phyloP scores from a whole-genome alignment of 202 grass and related monocot species.

The Schoenoplectus tabernaemontani region DNA sequence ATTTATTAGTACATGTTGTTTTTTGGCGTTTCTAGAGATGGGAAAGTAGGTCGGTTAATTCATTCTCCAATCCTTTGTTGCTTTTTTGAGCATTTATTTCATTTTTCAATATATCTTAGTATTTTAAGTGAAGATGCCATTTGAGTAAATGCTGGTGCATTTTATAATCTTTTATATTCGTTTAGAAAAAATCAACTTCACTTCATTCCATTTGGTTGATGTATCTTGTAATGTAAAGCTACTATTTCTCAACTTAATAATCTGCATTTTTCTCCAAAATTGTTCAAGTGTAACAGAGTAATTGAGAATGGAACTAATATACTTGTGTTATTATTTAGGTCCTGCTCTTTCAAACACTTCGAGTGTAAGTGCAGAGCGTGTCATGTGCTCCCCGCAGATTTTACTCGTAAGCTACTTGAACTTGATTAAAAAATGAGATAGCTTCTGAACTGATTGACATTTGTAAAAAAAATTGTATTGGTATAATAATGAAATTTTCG shows the following conservation, averaged over 20 bases:
- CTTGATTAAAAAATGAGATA: background rate
- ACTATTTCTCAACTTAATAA: background rate
- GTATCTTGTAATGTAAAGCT: slow-evolving; percentile 15
- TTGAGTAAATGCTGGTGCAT: background rate
- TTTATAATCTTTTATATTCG: background rate
- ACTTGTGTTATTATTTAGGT: slow-evolving; percentile 40
- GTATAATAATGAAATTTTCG: background rate
- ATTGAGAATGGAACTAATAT: slow-evolving; percentile 13
- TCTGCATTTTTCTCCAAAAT: slow-evolving; percentile 11
- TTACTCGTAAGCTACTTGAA: slow-evolving; percentile 36
- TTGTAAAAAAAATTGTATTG: background rate
- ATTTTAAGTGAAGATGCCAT: background rate
- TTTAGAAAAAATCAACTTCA: background rate
- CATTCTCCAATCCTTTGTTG: background rate
- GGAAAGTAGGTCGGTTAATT: background rate
- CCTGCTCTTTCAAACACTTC: slow-evolving; percentile 40
- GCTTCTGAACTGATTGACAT: slow-evolving; percentile 9
- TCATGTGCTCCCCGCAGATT: slow-evolving; percentile 48
- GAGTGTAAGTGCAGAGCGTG: slow-evolving; percentile 41
- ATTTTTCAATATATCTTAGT: background rate
- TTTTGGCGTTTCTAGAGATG: background rate
- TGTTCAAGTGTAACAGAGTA: background rate
- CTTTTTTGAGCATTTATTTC: background rate
- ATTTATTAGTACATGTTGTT: background rate
- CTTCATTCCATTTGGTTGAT: slow-evolving; percentile 27